Base-by-base conservation (phyloP, 176 grass and related monocot genomes). In the Coix lacrymajobi region DNA sequence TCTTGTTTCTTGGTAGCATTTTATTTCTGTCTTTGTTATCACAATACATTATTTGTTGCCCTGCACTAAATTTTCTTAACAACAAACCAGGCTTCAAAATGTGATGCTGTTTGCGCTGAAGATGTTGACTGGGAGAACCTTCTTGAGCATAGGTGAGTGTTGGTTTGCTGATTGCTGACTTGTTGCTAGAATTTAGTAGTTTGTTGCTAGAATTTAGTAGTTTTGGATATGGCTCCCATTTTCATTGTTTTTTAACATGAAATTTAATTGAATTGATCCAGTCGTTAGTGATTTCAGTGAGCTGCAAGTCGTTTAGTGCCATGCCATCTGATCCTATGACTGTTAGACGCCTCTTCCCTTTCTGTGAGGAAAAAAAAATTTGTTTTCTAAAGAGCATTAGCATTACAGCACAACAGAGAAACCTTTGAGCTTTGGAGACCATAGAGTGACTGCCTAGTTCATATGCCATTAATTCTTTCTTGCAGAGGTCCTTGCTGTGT, bases 111-210 rank as follows among this genome's bases (percentile, higher is more conserved):
- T 77, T 95, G 90, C 77, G 36, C 88, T 17, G 96, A 98, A 91
- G 96, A 98, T 77, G 79, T 98, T 79, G 87, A 95, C 37, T 95
- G 92, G 95, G 92, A 95, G 62, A 91, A 66, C 83, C 88, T 98
- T 88, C 82, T 98, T 57, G 81, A 94, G 58, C 79, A 95, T 69
- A 91, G 90, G 88, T 95, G 83, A 69, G 29, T 64, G 30, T 52
- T 81, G 69, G 41, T 26, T 26, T 79, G 10, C 34, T 79, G 32
- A 78, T 76, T 74, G 62, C 24, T 61, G 57, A 61, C 57, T 26
- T 61, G 37, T 61, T 71, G 45, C 11, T 66, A 52, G 22, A 52
- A 48, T 51, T 17, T 30, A 79, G 63, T 48, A 29, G 20, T 85
- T 79, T 85, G 37, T 61, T 71, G 45, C 11, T 66, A 52, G 22